Evolutionary conservation across 306 rosid genomes (phyloP).

Genomic region (Dryas drummondii): DNA sequence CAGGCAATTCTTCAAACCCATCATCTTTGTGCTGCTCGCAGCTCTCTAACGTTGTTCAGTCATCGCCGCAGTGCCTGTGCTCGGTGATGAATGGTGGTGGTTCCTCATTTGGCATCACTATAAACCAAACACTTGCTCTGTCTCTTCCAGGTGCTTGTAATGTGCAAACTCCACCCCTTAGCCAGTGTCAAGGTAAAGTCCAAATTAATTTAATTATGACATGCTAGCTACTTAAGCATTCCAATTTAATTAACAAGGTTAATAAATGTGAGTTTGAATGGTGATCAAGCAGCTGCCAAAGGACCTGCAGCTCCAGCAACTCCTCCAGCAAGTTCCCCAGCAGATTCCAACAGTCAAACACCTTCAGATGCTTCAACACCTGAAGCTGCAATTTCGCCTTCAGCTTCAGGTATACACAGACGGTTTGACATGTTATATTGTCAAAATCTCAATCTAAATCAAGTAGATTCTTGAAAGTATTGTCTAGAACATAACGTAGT

Average conservation of each 20-base stretch:
- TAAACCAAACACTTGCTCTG: constrained; percentile 62
- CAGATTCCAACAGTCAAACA: constrained; percentile 41
- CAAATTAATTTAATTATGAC: too few relatives aligned
- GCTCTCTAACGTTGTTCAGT: constrained; percentile 56
- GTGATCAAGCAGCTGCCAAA: constrained; percentile 32
- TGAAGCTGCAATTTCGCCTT: constrained; percentile 44
- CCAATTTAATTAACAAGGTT: too few relatives aligned
- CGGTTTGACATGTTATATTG: neutral
- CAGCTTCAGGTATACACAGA: constrained; percentile 29
- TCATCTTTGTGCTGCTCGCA: constrained; percentile 68
- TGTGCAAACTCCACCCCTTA: constrained; percentile 61
- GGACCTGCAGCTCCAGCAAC: constrained; percentile 40
- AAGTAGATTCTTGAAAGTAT: too few relatives aligned
- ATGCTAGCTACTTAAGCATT: too few relatives aligned
- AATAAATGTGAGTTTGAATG: neutral
- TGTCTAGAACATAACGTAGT: too few relatives aligned
- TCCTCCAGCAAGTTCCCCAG: constrained; percentile 43
- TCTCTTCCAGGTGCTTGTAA: constrained; percentile 64
- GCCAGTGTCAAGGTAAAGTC: constrained; percentile 50
- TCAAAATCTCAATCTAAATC: neutral
- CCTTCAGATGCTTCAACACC: constrained; percentile 26
- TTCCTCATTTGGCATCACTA: constrained; percentile 47
- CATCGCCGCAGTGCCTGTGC: constrained; percentile 77
- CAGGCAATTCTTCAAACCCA: constrained; percentile 60
- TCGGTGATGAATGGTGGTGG: constrained; percentile 53